Conservation (phyloP, 2,329 filamentous ascomycete genomes). For the Cordyceps cicadae region DNA sequence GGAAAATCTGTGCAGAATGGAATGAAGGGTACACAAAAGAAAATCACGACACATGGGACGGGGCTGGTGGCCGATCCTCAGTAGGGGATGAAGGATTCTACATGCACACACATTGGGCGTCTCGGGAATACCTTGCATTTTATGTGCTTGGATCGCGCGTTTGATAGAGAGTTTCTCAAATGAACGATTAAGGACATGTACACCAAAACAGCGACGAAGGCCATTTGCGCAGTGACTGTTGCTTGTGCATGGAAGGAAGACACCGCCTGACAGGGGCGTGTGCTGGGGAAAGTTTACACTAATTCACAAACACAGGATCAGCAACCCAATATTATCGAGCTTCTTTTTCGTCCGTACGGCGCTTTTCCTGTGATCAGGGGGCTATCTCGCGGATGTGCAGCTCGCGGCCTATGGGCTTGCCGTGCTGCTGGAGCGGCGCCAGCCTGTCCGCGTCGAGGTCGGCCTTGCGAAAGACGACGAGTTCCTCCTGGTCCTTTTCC, state of each 20-base stretch:
- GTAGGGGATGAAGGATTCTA: slow-evolving; percentile 25
- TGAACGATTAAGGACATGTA: slow-evolving; percentile 12
- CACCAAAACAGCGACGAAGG: background rate
- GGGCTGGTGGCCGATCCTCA: slow-evolving; percentile 7
- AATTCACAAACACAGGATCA: background rate
- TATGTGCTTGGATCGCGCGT: slow-evolving; percentile 31
- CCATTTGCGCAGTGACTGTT: background rate
- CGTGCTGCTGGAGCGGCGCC: slow-evolving; percentile 16
- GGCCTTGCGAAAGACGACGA: slow-evolving; percentile 33
- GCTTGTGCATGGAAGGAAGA: background rate
- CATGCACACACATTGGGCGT: slow-evolving; percentile 44
- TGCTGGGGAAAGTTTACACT: background rate
- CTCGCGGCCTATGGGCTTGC: background rate
- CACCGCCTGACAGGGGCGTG: background rate
- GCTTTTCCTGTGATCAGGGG: background rate
- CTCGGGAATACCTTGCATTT: slow-evolving; percentile 48
- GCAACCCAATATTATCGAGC: background rate
- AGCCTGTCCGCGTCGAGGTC: slow-evolving; percentile 26
- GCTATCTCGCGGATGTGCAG: slow-evolving; percentile 1
- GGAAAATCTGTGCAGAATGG: slow-evolving; percentile 13
- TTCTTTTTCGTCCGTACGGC: too few species aligned
- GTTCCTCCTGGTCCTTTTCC: slow-evolving; percentile 25
- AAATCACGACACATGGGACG: slow-evolving; percentile 6
- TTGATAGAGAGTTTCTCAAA: slow-evolving; percentile 27
- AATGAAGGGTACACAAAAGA: slow-evolving; percentile 3